Conservation (phyloP, 495 filamentous ascomycete genomes). For the Penicillium canariense region DNA sequence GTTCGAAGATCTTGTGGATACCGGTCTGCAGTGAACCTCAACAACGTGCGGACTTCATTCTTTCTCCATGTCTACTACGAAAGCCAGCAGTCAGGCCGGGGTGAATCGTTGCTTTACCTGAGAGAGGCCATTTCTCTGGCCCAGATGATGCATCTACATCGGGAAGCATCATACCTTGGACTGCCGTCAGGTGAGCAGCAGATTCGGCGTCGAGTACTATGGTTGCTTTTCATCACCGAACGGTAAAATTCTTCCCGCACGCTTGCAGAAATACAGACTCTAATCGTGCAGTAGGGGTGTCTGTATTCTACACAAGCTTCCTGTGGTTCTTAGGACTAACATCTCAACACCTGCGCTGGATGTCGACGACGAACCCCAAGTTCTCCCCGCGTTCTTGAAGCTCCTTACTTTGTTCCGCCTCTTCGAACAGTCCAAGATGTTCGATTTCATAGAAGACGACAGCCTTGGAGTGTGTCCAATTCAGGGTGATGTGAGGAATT, state of each 20-base stretch:
- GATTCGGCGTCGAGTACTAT: neutral
- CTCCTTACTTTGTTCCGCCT: neutral
- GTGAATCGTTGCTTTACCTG: neutral
- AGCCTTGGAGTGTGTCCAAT: no score
- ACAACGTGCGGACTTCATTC: neutral
- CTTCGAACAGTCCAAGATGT: neutral
- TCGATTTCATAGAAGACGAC: neutral
- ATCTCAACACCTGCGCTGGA: neutral
- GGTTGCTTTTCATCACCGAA: neutral
- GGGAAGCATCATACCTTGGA: neutral
- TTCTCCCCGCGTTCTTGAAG: neutral
- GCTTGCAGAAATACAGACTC: neutral
- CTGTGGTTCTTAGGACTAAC: neutral
- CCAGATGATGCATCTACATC: constrained; percentile 1
- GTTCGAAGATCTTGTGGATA: no score
- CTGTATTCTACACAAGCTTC: neutral
- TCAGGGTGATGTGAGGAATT: no score
- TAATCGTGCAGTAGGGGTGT: neutral
- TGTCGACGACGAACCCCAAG: neutral
- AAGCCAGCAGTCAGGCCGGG: neutral
- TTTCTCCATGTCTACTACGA: constrained; percentile 1
- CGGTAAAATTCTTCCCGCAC: neutral
- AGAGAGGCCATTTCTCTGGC: neutral
- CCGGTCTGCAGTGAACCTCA: neutral
- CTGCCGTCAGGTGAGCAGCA: neutral